A percentile compares a stretch with the other conserved stretches of the same genome.
phyloP scores from a whole-genome alignment of 108 stramenopile species.

The Aureococcus anophagefferens region DNA sequence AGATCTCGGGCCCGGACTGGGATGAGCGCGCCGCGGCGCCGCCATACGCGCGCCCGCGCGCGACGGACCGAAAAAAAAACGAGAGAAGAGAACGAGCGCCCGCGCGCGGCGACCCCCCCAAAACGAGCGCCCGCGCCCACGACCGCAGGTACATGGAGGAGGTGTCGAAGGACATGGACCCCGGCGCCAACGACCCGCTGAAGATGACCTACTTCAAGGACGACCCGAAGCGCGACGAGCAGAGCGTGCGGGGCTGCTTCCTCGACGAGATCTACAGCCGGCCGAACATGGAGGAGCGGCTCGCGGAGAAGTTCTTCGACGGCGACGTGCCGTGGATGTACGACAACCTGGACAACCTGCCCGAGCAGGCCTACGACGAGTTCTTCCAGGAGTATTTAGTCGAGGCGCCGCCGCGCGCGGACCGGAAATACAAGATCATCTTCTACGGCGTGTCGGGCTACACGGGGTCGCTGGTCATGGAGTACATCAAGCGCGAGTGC shows the following conservation, averaged over 20 bases:
- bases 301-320: background rate
- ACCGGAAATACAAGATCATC: background rate
- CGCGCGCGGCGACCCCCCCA: too few species aligned
- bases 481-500: background rate
- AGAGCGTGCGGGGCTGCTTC: background rate
- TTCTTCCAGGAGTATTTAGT: background rate
- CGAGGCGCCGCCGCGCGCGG: background rate
- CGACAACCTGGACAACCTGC: background rate
- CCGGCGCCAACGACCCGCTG: too few species aligned
- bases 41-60: too few species aligned
- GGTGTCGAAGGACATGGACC: too few species aligned
- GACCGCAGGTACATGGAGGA: too few species aligned
- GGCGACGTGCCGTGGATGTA: background rate
- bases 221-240: background rate
- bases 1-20: too few species aligned
- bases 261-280: background rate
- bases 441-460: background rate
- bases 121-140: too few species aligned
- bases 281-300: background rate
- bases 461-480: background rate
- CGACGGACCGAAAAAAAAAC: too few species aligned
- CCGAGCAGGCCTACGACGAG: background rate
- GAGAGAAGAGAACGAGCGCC: too few species aligned
- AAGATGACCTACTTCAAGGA: background rate
- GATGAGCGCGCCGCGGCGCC: too few species aligned